phyloP scores from a whole-genome alignment of 306 rosid species.

The Aeschynomene evenia region DNA sequence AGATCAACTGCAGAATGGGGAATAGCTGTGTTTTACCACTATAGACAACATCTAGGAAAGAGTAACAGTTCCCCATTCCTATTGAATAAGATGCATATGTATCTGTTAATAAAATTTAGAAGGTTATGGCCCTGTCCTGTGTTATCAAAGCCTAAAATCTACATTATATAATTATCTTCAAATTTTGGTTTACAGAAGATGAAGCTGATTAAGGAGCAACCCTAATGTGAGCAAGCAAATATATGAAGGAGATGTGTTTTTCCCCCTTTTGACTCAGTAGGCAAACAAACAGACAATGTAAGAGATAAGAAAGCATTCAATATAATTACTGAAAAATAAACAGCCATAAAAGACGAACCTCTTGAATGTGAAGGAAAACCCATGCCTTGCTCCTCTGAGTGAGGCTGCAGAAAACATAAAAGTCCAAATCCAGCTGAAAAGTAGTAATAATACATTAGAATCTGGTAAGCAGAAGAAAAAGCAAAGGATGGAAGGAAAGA shows the following conservation, averaged over 20 bases:
- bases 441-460: not conserved
- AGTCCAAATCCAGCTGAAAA: slow-evolving; percentile 32
- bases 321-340: slow-evolving; percentile 13
- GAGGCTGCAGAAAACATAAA: slow-evolving; percentile 40
- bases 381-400: slow-evolving; percentile 27
- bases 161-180: not conserved
- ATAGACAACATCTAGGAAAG: not conserved
- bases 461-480: not conserved
- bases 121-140: not conserved
- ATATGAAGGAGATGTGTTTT: not conserved
- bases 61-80: not conserved
- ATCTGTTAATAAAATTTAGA: not conserved
- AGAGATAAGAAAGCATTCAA: not conserved
- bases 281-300: slow-evolving; percentile 9
- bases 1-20: not conserved
- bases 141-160: not conserved
- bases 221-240: not conserved
- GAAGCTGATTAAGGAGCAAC: not conserved
- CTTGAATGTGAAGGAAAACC: slow-evolving; percentile 25
- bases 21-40: not conserved
- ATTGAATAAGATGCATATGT: not conserved
- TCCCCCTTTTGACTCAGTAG: not conserved
- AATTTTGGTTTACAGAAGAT: not conserved
- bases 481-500: not conserved
- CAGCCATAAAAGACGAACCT: slow-evolving; percentile 18